Conservation (phyloP, 345 rosid species). For the thale cress (Arabidopsis thaliana) region DNA sequence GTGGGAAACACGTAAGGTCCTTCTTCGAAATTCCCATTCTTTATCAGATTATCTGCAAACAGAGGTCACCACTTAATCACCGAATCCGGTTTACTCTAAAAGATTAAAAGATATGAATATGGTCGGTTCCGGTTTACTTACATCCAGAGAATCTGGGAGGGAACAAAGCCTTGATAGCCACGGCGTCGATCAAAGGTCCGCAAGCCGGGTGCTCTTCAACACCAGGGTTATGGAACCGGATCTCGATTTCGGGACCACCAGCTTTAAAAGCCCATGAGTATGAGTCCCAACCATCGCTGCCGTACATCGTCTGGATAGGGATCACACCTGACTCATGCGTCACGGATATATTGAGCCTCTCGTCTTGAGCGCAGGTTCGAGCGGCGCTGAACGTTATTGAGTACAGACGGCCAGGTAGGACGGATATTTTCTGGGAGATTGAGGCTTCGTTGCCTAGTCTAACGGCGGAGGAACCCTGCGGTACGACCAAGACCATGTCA, state of each 20-base stretch:
- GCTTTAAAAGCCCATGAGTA: constrained; percentile 82
- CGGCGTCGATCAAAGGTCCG: constrained; percentile 78
- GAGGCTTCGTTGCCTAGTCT: constrained; percentile 83
- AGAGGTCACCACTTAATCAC: background rate
- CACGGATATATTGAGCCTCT: constrained; percentile 72
- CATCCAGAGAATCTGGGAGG: constrained; percentile 56
- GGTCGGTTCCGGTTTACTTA: constrained; percentile 30
- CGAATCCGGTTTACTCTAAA: background rate
- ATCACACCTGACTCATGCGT: constrained; percentile 73
- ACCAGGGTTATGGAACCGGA: constrained; percentile 79
- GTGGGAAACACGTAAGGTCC: constrained; percentile 70
- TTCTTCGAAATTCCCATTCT: constrained; percentile 77
- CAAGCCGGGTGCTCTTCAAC: constrained; percentile 76
- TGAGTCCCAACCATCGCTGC: constrained; percentile 87
- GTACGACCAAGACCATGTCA: constrained; percentile 84
- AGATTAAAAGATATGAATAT: background rate
- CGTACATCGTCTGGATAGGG: constrained; percentile 85
- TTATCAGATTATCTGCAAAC: constrained; percentile 58
- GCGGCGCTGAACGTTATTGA: constrained; percentile 77
- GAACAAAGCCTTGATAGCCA: constrained; percentile 59
- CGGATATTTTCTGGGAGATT: constrained; percentile 64
- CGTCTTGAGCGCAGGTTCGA: constrained; percentile 85
- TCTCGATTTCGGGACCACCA: constrained; percentile 46
- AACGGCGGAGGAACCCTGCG: constrained; percentile 69
- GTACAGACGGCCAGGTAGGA: constrained; percentile 54